Conservation (phyloP, 108 stramenopile species). For the Mediolabrus comicus region DNA sequence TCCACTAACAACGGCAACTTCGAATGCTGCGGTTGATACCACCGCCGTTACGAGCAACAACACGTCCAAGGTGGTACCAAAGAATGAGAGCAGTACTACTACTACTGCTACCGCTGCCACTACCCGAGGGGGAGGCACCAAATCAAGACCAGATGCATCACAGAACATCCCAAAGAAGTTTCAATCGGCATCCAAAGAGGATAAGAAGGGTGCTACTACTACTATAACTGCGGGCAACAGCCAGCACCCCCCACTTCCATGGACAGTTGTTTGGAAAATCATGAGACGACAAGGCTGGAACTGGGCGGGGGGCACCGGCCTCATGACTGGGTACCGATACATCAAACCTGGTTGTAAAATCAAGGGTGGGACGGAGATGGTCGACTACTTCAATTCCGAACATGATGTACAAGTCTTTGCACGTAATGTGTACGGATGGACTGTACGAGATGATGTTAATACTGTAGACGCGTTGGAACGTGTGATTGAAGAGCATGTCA, state of each 20-base stretch:
- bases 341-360: constrained; percentile 20
- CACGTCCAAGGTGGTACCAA: neutral
- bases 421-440: constrained; percentile 13
- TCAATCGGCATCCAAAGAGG: neutral
- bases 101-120: no score
- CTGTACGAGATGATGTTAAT: neutral
- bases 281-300: constrained; percentile 26
- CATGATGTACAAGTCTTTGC: constrained; percentile 13
- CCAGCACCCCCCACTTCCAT: neutral
- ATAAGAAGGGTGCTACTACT: neutral
- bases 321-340: constrained; percentile 38
- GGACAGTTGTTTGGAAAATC: constrained; percentile 20
- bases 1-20: neutral
- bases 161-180: neutral
- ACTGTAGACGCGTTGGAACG: neutral
- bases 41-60: neutral
- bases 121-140: neutral
- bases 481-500: constrained; percentile 6
- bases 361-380: constrained; percentile 2
- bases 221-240: neutral
- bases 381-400: constrained; percentile 32
- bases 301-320: constrained; percentile 23
- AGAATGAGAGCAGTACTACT: neutral
- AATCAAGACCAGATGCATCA: neutral
- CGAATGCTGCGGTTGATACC: no score